These are phyloP conservation scores for Neotropicomus parvogracilis DNA, from an alignment of 1,284 basidiomycete genomes.

Conservation along the genomic window DNA sequence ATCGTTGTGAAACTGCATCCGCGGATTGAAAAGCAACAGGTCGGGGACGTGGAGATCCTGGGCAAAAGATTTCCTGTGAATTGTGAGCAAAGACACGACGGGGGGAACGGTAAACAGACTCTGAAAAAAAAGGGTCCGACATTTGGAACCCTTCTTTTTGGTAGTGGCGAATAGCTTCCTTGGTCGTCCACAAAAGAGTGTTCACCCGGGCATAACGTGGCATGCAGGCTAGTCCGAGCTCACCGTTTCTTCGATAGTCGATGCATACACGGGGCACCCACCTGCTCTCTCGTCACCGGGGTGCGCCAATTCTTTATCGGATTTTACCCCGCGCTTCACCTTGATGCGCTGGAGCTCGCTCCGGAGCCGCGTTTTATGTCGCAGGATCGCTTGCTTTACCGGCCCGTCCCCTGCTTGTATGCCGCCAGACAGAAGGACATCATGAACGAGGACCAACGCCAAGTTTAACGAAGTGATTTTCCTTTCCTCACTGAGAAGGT, in stretches of 20 bases:
- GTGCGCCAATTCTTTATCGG: conserved; percentile 64
- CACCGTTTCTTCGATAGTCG: not conserved
- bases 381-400: conserved; percentile 75
- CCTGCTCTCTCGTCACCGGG: conserved; percentile 59
- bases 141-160: conserved; percentile 50
- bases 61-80: conserved; percentile 55
- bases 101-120: conserved; percentile 37
- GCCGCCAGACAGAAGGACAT: conserved; percentile 74
- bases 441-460: conserved; percentile 82
- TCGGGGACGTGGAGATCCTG: conserved; percentile 78
- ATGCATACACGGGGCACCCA: conserved; percentile 30
- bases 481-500: conserved; percentile 72
- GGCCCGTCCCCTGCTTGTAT: conserved; percentile 88
- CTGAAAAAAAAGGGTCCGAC: conserved; percentile 48
- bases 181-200: conserved; percentile 61
- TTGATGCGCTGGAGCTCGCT: conserved; percentile 84
- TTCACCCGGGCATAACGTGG: conserved; percentile 88
- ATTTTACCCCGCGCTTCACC: conserved; percentile 68
- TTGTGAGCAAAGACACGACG: conserved; percentile 5
- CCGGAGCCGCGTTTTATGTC: conserved; percentile 85
- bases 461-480: conserved; percentile 72
- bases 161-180: conserved; percentile 57
- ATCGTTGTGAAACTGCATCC: conserved; percentile 58
- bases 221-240: conserved; percentile 50
- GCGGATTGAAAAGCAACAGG: conserved; percentile 75